Evolutionary conservation across 2,329 filamentous ascomycete genomes (phyloP).

Genomic region (Fusarium succisae): DNA sequence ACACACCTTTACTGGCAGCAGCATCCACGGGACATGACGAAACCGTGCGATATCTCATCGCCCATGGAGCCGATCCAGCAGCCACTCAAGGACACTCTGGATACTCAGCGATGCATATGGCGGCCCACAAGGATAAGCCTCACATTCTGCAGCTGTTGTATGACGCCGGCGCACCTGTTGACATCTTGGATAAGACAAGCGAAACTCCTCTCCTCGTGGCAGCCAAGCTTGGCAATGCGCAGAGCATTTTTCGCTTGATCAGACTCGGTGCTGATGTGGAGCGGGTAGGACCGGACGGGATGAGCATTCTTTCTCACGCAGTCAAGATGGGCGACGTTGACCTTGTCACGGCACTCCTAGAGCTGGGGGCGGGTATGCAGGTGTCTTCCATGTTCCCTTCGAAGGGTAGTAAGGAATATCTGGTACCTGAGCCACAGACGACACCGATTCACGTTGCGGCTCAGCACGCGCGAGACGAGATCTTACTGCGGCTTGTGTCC

Average conservation of each 20-base stretch:
- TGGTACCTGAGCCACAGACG: constrained; percentile 40
- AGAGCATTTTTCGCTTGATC: constrained; percentile 37
- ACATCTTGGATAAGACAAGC: constrained; percentile 35
- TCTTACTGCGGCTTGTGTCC: constrained; percentile 39
- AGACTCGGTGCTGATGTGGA: constrained; percentile 41
- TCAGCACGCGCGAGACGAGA: constrained; percentile 42
- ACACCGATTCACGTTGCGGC: constrained; percentile 41
- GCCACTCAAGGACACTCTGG: constrained; percentile 35
- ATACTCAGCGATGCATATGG: constrained; percentile 44
- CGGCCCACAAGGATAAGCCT: constrained; percentile 42
- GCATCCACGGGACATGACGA: constrained; percentile 42
- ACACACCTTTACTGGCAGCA: constrained; percentile 41
- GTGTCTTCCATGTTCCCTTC: constrained; percentile 3
- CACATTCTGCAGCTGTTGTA: constrained; percentile 36
- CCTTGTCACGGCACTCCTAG: constrained; percentile 37
- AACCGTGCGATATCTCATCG: constrained; percentile 42
- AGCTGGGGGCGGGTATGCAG: constrained; percentile 36
- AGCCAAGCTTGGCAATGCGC: constrained; percentile 40
- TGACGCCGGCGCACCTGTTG: constrained; percentile 37
- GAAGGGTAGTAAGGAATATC: constrained; percentile 29
- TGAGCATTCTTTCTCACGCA: constrained; percentile 44
- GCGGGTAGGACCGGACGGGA: constrained; percentile 40
- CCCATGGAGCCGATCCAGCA: constrained; percentile 39
- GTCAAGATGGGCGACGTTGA: constrained; percentile 39
- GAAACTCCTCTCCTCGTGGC: constrained; percentile 43